Conservation (phyloP, 176 grass and related monocot genomes). For the Oropetium thomaeum region DNA sequence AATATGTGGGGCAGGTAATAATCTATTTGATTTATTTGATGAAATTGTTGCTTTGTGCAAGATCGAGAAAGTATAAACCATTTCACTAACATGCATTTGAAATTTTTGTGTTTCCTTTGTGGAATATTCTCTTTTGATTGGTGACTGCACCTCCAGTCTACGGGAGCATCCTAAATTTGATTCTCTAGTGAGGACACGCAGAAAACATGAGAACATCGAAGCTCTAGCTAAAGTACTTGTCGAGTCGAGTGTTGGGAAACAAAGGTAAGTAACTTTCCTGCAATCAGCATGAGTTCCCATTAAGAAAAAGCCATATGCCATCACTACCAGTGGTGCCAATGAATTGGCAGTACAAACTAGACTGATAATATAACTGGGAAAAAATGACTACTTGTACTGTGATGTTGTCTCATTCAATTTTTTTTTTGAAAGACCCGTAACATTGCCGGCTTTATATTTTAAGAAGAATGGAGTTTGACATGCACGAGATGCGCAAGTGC, state of each 20-base stretch:
- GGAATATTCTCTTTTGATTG: conserved; percentile 15
- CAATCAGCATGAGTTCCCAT: conserved; percentile 9
- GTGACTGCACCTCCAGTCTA: conserved; percentile 45
- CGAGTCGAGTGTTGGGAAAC: conserved; percentile 67
- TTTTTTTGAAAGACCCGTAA: too few relatives aligned
- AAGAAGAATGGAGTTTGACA: too few relatives aligned
- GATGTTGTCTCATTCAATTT: conserved; percentile 30
- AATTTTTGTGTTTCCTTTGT: conserved; percentile 11
- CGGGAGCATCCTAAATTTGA: conserved; percentile 73
- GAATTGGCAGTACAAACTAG: background rate
- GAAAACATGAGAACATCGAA: conserved; percentile 54
- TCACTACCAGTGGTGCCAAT: background rate
- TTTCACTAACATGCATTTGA: conserved; percentile 26
- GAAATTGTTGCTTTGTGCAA: background rate
- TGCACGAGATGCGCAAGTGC: too few relatives aligned
- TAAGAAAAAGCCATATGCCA: background rate
- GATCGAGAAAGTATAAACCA: background rate
- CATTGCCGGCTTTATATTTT: too few relatives aligned
- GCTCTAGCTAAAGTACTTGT: conserved; percentile 68
- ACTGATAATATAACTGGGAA: background rate
- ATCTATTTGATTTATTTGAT: conserved; percentile 9
- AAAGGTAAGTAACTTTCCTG: conserved; percentile 57
- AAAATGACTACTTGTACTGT: background rate
- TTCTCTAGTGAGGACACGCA: conserved; percentile 47
- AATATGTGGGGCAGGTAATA: conserved; percentile 80